Evolutionary conservation across 140 eudicot genomes (phyloP), one percentile per base, ranked within the genome.

Genomic region (Erigeron philadelphicus): DNA sequence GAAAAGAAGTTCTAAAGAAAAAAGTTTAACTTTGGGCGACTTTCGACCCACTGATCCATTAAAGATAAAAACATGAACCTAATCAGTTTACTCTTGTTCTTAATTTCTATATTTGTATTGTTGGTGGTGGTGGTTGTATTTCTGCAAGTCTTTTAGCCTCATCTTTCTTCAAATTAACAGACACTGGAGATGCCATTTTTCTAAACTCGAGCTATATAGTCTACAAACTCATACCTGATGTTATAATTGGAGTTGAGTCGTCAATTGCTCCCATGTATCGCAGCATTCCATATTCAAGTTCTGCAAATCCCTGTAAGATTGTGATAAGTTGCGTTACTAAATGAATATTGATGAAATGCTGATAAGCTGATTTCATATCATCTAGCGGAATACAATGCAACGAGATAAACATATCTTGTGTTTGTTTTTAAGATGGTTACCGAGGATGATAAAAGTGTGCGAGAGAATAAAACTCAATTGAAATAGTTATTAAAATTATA

Each of bases 241-340:
- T 88, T 54, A 91, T 85, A 15, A 91, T 59, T 71, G 88, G 96
- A 70, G 96, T 91, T 10, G 87, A 78, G 89, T 88, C 97, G 76
- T 91, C 97, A n/a, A 91, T 88, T 68, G 97, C 95, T 16, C 96
- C 91, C 97, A 91, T 91, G 81, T 88, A 88, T 2, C 96, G 87
- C 72, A 91, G 80, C 96, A 88, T 91, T 74, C 97, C 97, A 46
- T 91, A 91, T 84, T 88, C 97, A 70, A 91, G 91, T 74, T 91
- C 97, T 21, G 97, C 97, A 86, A 91, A 91, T 67, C 97, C 97
- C 97, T 91, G 72, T 73, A 79, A 64, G 70, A 3, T 61, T 9
- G 12, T 13, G 40, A 8, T 12, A n/a, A 21, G 16, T 15, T 11
- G 13, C n/a, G 21, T 52, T 11, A 17, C 12, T 4, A 49, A 3